Base-by-base conservation (phyloP, 2,329 filamentous ascomycete species). In the Cytospora chrysosperma region DNA sequence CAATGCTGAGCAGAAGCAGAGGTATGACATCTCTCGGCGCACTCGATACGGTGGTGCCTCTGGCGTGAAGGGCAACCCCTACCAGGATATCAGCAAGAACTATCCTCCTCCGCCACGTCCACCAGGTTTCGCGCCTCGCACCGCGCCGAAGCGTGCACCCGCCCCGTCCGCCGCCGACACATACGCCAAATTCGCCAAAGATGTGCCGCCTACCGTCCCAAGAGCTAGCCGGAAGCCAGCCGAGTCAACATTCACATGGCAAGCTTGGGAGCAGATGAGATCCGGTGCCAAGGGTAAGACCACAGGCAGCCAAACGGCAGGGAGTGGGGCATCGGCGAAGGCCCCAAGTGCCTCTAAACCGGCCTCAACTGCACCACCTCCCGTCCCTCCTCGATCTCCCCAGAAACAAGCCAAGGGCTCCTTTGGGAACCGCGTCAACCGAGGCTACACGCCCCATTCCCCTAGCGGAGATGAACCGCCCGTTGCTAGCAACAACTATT, bases 11-110 rank as follows among this genome's bases (percentile, higher is more conserved):
- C 73, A 78, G 60, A 85, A 81, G 65, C 73, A 78, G 32, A 83
- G 82, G 61, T 85, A 86, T 66, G 75, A 79, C 32, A 77, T 79
- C 56, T 72, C 72, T 28, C 75, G 73, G 19, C 76, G 79, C 63
- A 81, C 78, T 63, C 76, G 81, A 3, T 73, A 71, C n/a, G 75
- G 82, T 9, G 85, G 84, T 21, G 76, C 82, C 10, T 86, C 84
- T 26, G 83, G 83, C 12, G 82, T 85, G 34, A 80, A 74, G 66
- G 84, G 84, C 17, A 87, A 87, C 68, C 84, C 84, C 1, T 87
- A 83, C 81, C 74, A 79, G 61, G 77, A 84, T 69, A 79, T 77
- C 6, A 75, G 75, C 43, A 75, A 78, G 27, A 76, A 81, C 56
- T 87, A 79, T 65, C 82, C 82, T 17, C 76, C 80, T 13, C 84